Percentiles rank a stretch among this genome's conserved stretches.
Evolutionary conservation across 2,329 filamentous ascomycete genomes (phyloP).

Genomic region (Ceratocystis destructans): DNA sequence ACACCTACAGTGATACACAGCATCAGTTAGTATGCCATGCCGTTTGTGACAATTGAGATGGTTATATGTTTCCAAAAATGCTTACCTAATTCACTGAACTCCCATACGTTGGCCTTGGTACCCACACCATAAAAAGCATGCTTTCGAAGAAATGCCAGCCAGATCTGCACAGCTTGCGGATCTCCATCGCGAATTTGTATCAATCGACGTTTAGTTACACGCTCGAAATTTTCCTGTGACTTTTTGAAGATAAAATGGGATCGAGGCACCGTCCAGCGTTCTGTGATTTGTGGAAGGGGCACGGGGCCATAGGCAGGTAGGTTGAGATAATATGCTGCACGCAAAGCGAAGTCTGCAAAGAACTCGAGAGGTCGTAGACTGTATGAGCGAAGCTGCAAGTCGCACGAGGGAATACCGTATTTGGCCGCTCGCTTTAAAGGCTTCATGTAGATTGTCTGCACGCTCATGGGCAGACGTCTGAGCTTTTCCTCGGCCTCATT

Average conservation of each 20-base stretch:
- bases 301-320: conserved; percentile 76
- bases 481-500: conserved; percentile 10
- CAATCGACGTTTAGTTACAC: conserved; percentile 69
- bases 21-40: neutral
- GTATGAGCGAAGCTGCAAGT: conserved; percentile 88
- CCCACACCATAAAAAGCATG: conserved; percentile 92
- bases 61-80: neutral
- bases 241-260: conserved; percentile 94
- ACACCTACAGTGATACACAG: conserved; percentile 8
- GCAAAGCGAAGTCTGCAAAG: conserved; percentile 85
- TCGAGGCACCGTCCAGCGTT: conserved; percentile 88
- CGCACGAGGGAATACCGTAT: conserved; percentile 70
- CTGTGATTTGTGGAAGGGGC: conserved; percentile 70
- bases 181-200: conserved; percentile 91
- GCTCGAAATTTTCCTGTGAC: conserved; percentile 92
- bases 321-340: conserved; percentile 85
- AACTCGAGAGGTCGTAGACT: conserved; percentile 81
- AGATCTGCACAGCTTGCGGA: conserved; percentile 74
- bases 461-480: conserved; percentile 24
- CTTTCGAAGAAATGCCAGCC: conserved; percentile 84
- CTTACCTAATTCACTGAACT: conserved; percentile 56
- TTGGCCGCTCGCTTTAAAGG: conserved; percentile 63
- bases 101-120: conserved; percentile 97
- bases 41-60: neutral
- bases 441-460: conserved; percentile 75